Base-by-base conservation (phyloP, 371 early-diverging fungal species). In the Entomophthora muscae region DNA sequence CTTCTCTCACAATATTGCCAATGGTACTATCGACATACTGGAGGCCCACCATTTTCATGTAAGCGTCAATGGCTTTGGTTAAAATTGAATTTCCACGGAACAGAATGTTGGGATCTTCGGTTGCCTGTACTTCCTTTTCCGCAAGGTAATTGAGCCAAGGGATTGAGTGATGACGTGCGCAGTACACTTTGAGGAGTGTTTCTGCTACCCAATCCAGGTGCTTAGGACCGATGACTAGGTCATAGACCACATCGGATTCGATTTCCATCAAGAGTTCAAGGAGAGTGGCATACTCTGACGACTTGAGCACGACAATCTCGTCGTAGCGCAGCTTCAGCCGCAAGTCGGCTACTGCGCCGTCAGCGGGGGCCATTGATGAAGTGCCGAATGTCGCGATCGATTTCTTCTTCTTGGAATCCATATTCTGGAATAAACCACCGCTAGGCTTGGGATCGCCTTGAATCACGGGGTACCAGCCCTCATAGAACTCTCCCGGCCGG, bases 11-110 rank as follows among this genome's bases (percentile, higher is more conserved):
- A 1, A 82, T 77, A 12, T 71, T 70, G 2, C 84, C 84, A 10
- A 91, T 70, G 17, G 85, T 84, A 53, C 77, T 77, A 63, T 85
- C 83, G 21, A 90, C 68, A 65, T 86, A 90, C 23, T 79, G 74
- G 57, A 78, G 75, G 0, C 89, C 89, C 22, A 81, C 75, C 53
- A 81, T 66, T 51, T 85, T 87, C 88, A 90, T 87, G 66, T 85
- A 86, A 27, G 81, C 79, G 68, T 91, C 92, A 57, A 90, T 71
- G 0, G 83, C 81, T 60, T 89, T 89, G 0, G 90, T 90, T 17
- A 83, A 74, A 22, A 89, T 70, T 2, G 88, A 83, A 59, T 89
- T 84, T 1, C 86, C 89, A 63, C 92, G 83, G 71, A 71, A 72
- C 29, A 76, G 71, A 27, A 75, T 69, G 21, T 71, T 71, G 24